Conservation (phyloP, 148 eudicot genomes). For the Heliosperma pusillum region DNA sequence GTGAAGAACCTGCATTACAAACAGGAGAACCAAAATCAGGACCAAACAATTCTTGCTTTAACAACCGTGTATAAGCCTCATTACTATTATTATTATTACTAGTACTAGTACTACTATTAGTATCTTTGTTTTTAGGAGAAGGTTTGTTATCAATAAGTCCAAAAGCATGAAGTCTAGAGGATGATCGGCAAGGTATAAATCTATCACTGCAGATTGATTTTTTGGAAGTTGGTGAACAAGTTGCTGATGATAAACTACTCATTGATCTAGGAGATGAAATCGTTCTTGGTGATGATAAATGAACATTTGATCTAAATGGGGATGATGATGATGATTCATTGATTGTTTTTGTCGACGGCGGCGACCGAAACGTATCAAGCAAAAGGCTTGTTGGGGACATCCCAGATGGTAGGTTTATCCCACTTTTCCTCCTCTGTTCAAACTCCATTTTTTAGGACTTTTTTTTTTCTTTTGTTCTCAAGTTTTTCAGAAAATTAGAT, state of each 20-base stretch:
- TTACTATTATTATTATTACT: slow-evolving; percentile 12
- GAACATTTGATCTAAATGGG: slow-evolving; percentile 26
- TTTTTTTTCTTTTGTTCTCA: no score
- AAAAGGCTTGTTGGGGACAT: slow-evolving; percentile 66
- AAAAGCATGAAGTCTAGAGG: slow-evolving; percentile 81
- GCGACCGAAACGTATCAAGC: slow-evolving; percentile 39
- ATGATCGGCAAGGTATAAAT: slow-evolving; percentile 92
- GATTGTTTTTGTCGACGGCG: slow-evolving; percentile 20
- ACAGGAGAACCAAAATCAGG: slow-evolving; percentile 72
- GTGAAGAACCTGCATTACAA: slow-evolving; percentile 74
- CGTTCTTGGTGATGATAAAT: slow-evolving; percentile 46
- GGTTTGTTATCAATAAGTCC: slow-evolving; percentile 64
- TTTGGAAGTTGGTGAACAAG: slow-evolving; percentile 38
- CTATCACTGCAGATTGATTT: slow-evolving; percentile 69
- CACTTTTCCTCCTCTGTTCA: slow-evolving; percentile 65
- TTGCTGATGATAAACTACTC: slow-evolving; percentile 49
- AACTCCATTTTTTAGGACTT: slow-evolving; percentile 74
- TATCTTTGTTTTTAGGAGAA: slow-evolving; percentile 47
- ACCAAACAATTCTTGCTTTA: slow-evolving; percentile 77
- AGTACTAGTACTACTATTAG: slow-evolving; percentile 36
- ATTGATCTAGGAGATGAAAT: slow-evolving; percentile 76
- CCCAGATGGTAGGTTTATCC: slow-evolving; percentile 73
- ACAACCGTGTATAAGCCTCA: slow-evolving; percentile 72
- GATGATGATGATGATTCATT: slow-evolving; percentile 25
- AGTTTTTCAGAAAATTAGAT: no score